A percentile compares a stretch with the other conserved stretches of the same genome.
Conservation (phyloP, 257 asterid genomes). For the Petunia axillaris region DNA sequence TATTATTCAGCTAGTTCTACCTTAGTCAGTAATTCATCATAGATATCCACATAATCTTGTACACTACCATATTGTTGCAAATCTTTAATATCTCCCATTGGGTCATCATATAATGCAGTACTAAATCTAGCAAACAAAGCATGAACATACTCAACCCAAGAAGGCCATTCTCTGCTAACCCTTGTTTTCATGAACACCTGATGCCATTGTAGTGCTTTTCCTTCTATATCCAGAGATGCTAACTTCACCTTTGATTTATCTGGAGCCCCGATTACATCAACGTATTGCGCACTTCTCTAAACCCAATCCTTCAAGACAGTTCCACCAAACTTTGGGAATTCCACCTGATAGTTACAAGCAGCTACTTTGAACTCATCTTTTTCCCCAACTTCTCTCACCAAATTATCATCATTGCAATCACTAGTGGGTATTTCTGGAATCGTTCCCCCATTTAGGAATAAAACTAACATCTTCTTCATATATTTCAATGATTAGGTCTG, state of each 20-base stretch:
- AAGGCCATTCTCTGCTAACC: neutral
- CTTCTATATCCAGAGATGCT: constrained; percentile 23
- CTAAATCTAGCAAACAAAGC: neutral
- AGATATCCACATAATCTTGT: neutral
- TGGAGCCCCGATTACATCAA: neutral
- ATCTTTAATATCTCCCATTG: neutral
- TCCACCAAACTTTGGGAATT: constrained; percentile 28
- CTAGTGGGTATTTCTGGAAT: too few relatives aligned
- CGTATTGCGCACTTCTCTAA: constrained; percentile 11
- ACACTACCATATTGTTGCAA: neutral
- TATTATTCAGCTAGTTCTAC: neutral
- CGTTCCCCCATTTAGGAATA: too few relatives aligned
- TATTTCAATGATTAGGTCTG: too few relatives aligned
- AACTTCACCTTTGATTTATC: constrained; percentile 23
- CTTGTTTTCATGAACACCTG: neutral
- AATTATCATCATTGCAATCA: too few relatives aligned
- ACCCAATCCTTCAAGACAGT: constrained; percentile 2
- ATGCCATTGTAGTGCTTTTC: constrained; percentile 28
- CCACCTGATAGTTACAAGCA: neutral
- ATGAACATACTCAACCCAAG: neutral
- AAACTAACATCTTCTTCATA: too few relatives aligned
- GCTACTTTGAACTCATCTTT: too few relatives aligned
- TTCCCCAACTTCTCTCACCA: too few relatives aligned
- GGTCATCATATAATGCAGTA: neutral
- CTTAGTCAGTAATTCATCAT: neutral